A percentile compares a stretch with the other conserved stretches of the same genome.
phyloP scores from a whole-genome alignment of 225 moss, liverwort and hornwort genomes.

The Anthoceros angustus region DNA sequence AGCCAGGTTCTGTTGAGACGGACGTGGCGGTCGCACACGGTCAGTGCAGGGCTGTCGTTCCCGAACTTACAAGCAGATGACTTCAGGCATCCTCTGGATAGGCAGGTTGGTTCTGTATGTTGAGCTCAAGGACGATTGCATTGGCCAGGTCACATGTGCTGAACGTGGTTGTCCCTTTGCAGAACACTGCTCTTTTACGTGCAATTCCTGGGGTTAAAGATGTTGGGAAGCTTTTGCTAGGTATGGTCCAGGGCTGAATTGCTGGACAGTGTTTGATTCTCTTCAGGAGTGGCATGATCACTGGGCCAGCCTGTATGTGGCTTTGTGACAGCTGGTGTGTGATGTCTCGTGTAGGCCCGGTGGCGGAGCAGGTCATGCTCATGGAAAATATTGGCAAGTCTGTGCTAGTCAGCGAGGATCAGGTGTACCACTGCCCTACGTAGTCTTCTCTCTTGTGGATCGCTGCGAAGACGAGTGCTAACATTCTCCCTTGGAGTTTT shows the following conservation, averaged over 20 bases:
- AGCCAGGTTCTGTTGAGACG: neutral
- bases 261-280: neutral
- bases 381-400: slow-evolving; percentile 43
- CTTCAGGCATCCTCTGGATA: slow-evolving; percentile 38
- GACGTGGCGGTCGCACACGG: neutral
- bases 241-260: neutral
- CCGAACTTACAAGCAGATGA: slow-evolving; percentile 42
- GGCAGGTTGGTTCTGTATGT: slow-evolving; percentile 18
- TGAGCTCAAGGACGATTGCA: neutral
- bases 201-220: slow-evolving; percentile 34
- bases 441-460: neutral
- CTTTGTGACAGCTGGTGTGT: neutral
- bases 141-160: neutral
- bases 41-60: slow-evolving; percentile 19
- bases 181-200: slow-evolving; percentile 31
- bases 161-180: neutral
- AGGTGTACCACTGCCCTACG: slow-evolving; percentile 9
- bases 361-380: slow-evolving; percentile 39
- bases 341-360: slow-evolving; percentile 15
- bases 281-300: neutral
- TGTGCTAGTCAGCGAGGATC: slow-evolving; percentile 33
- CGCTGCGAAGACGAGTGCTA: too few species aligned
- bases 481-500: neutral
- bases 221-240: slow-evolving; percentile 33
- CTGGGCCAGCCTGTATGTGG: neutral